phyloP scores from a whole-genome alignment of 352 stramenopile species.

The Elongisporangium prolatum region DNA sequence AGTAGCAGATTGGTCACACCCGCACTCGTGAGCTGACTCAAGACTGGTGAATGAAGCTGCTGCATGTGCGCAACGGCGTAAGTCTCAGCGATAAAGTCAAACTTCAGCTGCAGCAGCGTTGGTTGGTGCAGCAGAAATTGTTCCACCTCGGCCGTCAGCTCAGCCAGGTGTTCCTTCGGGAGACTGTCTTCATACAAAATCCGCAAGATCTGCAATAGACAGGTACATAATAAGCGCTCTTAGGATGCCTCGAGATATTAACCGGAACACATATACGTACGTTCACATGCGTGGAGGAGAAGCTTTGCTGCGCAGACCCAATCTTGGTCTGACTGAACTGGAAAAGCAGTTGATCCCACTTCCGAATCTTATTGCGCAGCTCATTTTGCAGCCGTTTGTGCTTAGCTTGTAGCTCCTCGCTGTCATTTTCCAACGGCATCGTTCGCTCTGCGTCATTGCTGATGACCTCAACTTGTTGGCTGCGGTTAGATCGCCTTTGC shows the following conservation, averaged over 20 bases:
- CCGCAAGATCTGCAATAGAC: constrained; percentile 18
- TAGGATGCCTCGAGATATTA: background rate
- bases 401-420: background rate
- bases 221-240: background rate
- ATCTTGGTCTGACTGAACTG: background rate
- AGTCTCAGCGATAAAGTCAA: constrained; percentile 15
- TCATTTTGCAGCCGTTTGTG: background rate
- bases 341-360: constrained; percentile 16
- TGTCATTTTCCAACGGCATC: too few relatives aligned
- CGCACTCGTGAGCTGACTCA: background rate
- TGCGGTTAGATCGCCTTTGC: background rate
- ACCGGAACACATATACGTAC: constrained; percentile 3
- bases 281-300: constrained; percentile 26
- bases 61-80: constrained; percentile 9
- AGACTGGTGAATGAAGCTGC: constrained; percentile 7
- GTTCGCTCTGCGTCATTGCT: background rate
- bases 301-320: constrained; percentile 10
- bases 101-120: constrained; percentile 25
- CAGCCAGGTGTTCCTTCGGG: constrained; percentile 7
- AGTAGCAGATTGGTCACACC: constrained; percentile 10
- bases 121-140: constrained; percentile 28
- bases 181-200: constrained; percentile 21
- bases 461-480: background rate
- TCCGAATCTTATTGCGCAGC: constrained; percentile 1
- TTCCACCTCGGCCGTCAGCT: constrained; percentile 14